Base-by-base conservation (phyloP, 345 rosid genomes). In the Syzygium grande region DNA sequence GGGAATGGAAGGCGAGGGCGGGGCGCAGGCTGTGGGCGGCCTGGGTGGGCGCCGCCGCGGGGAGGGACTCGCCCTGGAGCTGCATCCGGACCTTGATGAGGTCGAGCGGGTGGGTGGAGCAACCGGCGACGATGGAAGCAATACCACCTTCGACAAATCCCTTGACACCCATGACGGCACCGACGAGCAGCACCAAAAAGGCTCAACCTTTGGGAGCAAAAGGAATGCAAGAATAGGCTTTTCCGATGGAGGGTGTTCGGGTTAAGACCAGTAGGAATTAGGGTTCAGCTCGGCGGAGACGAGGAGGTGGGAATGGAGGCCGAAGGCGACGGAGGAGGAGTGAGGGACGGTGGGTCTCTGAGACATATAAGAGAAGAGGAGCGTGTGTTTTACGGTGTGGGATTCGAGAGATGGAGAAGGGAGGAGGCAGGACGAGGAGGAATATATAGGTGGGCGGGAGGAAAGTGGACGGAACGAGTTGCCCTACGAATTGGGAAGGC, bases 21-120 rank as follows among this genome's bases (percentile, higher is more conserved):
- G 96, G 89, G 86, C 92, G 91, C 89, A 93, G 93, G 59, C 94
- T 92, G 10, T 94, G 88, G 90, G 96, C 91, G 11, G 97, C 84
- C 34, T 17, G 89, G 90, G 84, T 21, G 83, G 29, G 89, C 86
- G 46, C 49, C 86, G 46, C 49, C 43, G 25, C 92, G 89, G 29
- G 92, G 56, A 87, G 91, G 30, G 38, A 91, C 89, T 96, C 98
- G 29, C 98, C 98, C 84, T 96, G 98, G 38, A 96, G 95, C 87
- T 96, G 98, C 93, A 96, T 93, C 16, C 97, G 95, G 83, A 96
- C 98, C 90, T 96, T 96, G 89, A 96, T 92, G 53, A 96, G 96
- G 80, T 96, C 98, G 21, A 96, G 93, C n/a, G 98, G 98, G 88
- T 96, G 98, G 58, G 97, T 96, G 6, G 96, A 94, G 88, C 95